Evolutionary conservation across 495 filamentous ascomycete genomes (phyloP), one percentile per base, ranked within the genome.

Genomic region (Penicillium maclennaniae): DNA sequence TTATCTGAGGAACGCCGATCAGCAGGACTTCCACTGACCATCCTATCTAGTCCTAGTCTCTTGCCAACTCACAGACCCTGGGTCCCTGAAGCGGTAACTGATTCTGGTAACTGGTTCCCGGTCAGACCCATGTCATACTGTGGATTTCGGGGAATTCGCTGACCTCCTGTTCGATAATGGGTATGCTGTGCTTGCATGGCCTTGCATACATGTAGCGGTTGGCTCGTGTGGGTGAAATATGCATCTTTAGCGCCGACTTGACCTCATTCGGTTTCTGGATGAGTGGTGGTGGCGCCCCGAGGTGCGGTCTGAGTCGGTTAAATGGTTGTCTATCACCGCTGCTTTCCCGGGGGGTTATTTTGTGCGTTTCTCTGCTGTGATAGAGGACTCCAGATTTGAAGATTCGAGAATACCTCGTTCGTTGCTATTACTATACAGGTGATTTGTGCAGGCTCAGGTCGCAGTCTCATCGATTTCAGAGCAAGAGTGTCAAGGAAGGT

Each of bases 11-110:
- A n/a, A 17, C 38, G 16, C 38, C 38, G 38, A 19, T 19, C 9
- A 37, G 4, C 25, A 31, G 5, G 21, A 10, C 26, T 15, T 25
- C 37, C 23, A 39, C 17, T 27, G 37, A 47, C 48, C 58, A 47
- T 19, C 61, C 58, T 45, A 38, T 59, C 55, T 57, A 20, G 62
- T 59, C 17, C 26, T 61, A 59, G 58, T 45, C 26, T 25, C 36
- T 28, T 14, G 19, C 37, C 16, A 21, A 43, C 16, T 26, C 42
- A 15, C 14, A 20, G 21, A 21, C 7, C 42, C 42, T n/a, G 37
- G 38, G 23, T 39, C 49, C 27, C 10, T 31, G 31, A 34, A 34
- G 31, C 31, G 31, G 31, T 34, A 34, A 12, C 31, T 34, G 31
- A 4, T 34, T 31, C 28, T n/a, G n/a, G n/a, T n/a, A n/a, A 31